Base-by-base conservation (phyloP, 2,329 filamentous ascomycete genomes). In the Niveomyces coronatus region DNA sequence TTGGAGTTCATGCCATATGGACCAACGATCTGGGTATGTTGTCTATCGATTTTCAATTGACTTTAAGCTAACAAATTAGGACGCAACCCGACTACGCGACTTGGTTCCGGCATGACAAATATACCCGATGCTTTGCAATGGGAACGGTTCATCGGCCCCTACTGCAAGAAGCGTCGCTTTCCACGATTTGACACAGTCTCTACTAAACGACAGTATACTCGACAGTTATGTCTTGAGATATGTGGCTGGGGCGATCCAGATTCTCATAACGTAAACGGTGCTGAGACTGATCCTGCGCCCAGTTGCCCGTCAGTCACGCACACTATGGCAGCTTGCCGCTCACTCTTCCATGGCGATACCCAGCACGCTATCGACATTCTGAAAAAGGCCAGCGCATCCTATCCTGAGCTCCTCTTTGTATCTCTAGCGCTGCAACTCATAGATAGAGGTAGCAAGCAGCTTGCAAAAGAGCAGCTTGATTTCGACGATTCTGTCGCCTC, bases 1-100 rank as follows among this genome's bases (percentile, higher is more conserved):
- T 89, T 42, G 85, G 85, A 2, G 76, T 88, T 6, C 65, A 75
- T 38, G 73, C 73, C 3, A 74, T 91, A 39, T 89, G 84, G 83
- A 73, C 63, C 3, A 80, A 82, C 44, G 65, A 77, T 35, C 66
- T 86, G 8, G 81, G 80, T 70, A 61, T 53, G 64, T 47, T 39
- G 49, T 20, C 42, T 24, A 18, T 17, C 3, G n/a, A 20, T 14
- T n/a, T 16, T 16, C 5, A 41, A 75, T 13, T 9, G 6, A 11
- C 15, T 7, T 8, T 7, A 15, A 15, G 9, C 31, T 35, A 24
- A 40, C 31, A 26, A 16, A 19, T 9, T 19, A 40, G 71, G 73
- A 5, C 61, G 61, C 10, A 68, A 67, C 37, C 56, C 65, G n/a
- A 49, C 56, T 2, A 60, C 63, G 29, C 64, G 76, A 40, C 52